phyloP scores from a whole-genome alignment of 805 yeast species.

The Hagleromyces aurorensis region DNA sequence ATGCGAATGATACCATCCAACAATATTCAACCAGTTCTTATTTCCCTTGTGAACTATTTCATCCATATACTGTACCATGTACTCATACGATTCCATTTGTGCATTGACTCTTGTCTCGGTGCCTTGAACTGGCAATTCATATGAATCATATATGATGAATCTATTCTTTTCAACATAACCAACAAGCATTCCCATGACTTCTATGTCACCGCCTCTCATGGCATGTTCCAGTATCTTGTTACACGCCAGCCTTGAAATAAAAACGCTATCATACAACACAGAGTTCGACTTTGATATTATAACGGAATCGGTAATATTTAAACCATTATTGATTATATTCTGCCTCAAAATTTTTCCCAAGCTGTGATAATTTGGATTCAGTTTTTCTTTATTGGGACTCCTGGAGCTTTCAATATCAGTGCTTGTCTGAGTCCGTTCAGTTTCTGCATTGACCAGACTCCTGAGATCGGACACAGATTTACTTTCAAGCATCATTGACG shows the following conservation, averaged over 20 bases:
- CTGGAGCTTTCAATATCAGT: too few species aligned
- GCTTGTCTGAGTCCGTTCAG: too few species aligned
- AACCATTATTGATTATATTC: background rate
- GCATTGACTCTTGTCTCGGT: conserved; percentile 96
- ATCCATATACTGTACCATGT: conserved; percentile 78
- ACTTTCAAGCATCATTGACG: too few species aligned
- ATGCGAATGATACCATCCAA: conserved; percentile 99
- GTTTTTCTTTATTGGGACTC: background rate
- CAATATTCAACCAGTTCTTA: conserved; percentile 53
- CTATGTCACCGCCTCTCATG: conserved; percentile 74
- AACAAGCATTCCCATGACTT: conserved; percentile 91
- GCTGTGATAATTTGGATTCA: background rate
- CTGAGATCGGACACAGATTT: too few species aligned
- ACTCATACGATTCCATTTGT: conserved; percentile 87
- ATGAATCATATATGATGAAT: conserved; percentile 71
- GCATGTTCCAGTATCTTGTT: conserved; percentile 77
- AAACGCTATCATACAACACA: conserved; percentile 14
- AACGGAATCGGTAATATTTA: too few species aligned
- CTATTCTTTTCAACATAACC: conserved; percentile 55
- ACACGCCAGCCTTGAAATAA: conserved; percentile 61
- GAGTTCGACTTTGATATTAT: too few species aligned
- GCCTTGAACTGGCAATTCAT: conserved; percentile 88
- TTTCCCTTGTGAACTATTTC: conserved; percentile 40
- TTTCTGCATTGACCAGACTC: too few species aligned
- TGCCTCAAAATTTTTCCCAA: background rate